phyloP scores from a whole-genome alignment of 768 basidiomycete species.

The Cyclocybe cylindracea region DNA sequence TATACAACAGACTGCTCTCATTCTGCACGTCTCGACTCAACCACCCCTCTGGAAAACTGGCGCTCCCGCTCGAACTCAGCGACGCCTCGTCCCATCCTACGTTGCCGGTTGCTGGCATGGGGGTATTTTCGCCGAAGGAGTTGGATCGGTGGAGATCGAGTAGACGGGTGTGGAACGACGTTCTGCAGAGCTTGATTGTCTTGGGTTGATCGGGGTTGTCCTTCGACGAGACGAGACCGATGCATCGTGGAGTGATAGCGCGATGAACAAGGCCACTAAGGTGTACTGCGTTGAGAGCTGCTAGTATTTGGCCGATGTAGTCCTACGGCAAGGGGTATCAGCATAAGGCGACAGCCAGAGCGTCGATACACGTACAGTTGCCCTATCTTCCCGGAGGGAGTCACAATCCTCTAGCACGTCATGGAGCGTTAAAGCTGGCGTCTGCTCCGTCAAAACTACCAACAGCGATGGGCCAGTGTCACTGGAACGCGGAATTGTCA shows the following conservation, averaged over 20 bases:
- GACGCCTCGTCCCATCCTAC: constrained; percentile 41
- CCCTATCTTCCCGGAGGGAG: constrained; percentile 70
- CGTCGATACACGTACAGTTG: constrained; percentile 47
- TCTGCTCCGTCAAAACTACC: constrained; percentile 70
- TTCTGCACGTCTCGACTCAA: constrained; percentile 77
- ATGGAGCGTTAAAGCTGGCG: constrained; percentile 62
- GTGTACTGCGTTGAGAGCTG: constrained; percentile 70
- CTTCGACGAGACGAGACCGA: constrained; percentile 56
- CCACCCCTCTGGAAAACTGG: constrained; percentile 42
- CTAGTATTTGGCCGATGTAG: constrained; percentile 72
- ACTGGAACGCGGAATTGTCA: constrained; percentile 43
- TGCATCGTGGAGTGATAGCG: constrained; percentile 48
- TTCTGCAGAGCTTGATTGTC: constrained; percentile 72
- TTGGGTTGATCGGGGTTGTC: constrained; percentile 56
- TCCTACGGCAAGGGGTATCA: constrained; percentile 44
- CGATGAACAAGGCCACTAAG: constrained; percentile 50
- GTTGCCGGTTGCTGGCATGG: constrained; percentile 35
- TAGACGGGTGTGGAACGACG: constrained; percentile 70
- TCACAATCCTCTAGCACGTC: constrained; percentile 81
- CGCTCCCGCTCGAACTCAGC: neutral
- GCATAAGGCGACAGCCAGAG: constrained; percentile 13
- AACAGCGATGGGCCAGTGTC: constrained; percentile 52
- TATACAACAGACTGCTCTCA: constrained; percentile 73
- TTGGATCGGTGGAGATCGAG: constrained; percentile 86
- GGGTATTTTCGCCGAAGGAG: constrained; percentile 54